Conservation (phyloP, 305 asterid genomes). For the Fraxinus albicans region DNA sequence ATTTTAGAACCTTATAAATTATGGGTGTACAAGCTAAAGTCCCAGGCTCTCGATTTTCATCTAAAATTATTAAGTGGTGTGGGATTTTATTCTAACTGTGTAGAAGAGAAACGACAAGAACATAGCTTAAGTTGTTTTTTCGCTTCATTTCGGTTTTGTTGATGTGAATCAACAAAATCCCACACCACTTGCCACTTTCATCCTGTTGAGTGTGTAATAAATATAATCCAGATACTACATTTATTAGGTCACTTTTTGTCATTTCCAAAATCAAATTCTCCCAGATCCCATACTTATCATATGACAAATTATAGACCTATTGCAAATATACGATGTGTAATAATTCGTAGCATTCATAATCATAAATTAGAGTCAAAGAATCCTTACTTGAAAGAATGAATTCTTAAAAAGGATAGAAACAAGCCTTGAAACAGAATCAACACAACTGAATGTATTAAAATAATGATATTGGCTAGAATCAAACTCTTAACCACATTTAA, state of each 20-base stretch:
- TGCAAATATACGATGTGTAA: too few relatives aligned
- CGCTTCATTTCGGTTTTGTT: background rate
- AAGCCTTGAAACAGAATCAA: too few relatives aligned
- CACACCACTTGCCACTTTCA: background rate
- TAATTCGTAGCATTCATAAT: too few relatives aligned
- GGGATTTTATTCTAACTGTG: background rate
- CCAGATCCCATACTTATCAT: background rate
- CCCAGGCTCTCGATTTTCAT: background rate
- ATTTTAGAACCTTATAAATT: background rate
- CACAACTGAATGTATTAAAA: too few relatives aligned
- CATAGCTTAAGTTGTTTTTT: background rate
- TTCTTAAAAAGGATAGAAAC: too few relatives aligned
- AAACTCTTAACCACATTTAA: too few relatives aligned
- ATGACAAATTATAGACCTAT: background rate
- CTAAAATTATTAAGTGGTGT: background rate
- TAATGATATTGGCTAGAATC: too few relatives aligned
- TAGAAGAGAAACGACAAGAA: background rate
- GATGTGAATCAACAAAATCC: background rate
- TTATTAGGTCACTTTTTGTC: background rate
- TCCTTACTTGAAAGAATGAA: too few relatives aligned
- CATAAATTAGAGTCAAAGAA: too few relatives aligned
- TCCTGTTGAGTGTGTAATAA: background rate
- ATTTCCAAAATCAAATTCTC: background rate
- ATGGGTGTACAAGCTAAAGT: background rate
- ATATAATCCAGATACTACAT: background rate